Conservation (phyloP, 768 basidiomycete genomes). For the Sarcomyxa edulis region DNA sequence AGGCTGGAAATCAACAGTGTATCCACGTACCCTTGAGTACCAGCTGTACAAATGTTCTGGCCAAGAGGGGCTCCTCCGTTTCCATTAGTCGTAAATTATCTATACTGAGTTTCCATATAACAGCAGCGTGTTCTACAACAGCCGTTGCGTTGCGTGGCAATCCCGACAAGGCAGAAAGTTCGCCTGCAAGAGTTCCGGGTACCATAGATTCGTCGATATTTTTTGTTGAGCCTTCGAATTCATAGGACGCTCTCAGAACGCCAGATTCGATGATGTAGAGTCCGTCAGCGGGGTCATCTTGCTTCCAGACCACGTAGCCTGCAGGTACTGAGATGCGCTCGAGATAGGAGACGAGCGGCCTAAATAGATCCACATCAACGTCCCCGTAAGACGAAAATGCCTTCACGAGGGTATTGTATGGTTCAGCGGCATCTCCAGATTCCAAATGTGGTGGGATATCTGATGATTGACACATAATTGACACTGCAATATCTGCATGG, state of each 20-base stretch:
- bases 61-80: slow-evolving; percentile 58
- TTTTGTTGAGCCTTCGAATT: slow-evolving; percentile 63
- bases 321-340: slow-evolving; percentile 51
- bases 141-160: slow-evolving; percentile 82
- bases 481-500: background rate
- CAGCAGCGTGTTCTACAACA: slow-evolving; percentile 69
- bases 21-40: slow-evolving; percentile 74
- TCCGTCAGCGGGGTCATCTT: slow-evolving; percentile 73
- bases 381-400: slow-evolving; percentile 74
- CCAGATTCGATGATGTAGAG: slow-evolving; percentile 89
- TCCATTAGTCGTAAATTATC: slow-evolving; percentile 59
- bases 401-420: slow-evolving; percentile 68
- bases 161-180: slow-evolving; percentile 79
- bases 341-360: slow-evolving; percentile 67
- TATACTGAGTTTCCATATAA: slow-evolving; percentile 75
- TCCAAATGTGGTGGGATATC: slow-evolving; percentile 24
- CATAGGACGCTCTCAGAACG: slow-evolving; percentile 77
- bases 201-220: slow-evolving; percentile 89
- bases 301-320: slow-evolving; percentile 67
- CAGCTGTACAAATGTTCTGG: slow-evolving; percentile 59
- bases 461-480: slow-evolving; percentile 8
- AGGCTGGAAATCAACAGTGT: background rate
- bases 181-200: slow-evolving; percentile 87
- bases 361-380: slow-evolving; percentile 51
- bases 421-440: slow-evolving; percentile 40